Percentiles rank a stretch among this genome's conserved stretches.
phyloP scores from a whole-genome alignment of 2,329 filamentous ascomycete species.

The Colletotrichum plurivorum region DNA sequence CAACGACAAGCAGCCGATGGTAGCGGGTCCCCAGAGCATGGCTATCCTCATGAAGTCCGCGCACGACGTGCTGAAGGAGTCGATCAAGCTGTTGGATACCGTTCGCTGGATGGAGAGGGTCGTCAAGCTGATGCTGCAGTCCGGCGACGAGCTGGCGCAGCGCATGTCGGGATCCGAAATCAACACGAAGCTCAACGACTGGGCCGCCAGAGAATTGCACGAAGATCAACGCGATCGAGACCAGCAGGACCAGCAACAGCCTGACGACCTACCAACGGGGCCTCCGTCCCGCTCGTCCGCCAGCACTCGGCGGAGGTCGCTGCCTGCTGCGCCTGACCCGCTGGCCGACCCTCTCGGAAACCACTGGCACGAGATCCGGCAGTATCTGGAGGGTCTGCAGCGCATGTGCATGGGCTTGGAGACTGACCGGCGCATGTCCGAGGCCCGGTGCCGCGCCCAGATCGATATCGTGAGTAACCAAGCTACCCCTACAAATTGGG shows the following conservation, averaged over 20 bases:
- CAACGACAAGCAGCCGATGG: constrained; percentile 24
- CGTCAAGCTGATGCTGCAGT: constrained; percentile 58
- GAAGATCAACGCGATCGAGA: constrained; percentile 18
- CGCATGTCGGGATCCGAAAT: constrained; percentile 42
- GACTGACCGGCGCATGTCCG: constrained; percentile 61
- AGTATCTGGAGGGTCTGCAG: constrained; percentile 61
- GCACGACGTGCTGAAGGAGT: constrained; percentile 60
- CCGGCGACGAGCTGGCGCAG: constrained; percentile 59
- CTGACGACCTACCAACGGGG: constrained; percentile 34
- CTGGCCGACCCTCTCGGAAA: constrained; percentile 45
- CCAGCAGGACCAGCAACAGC: constrained; percentile 33
- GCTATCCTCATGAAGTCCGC: constrained; percentile 63
- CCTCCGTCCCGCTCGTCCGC: constrained; percentile 30
- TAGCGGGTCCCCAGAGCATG: constrained; percentile 56
- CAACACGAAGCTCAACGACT: constrained; percentile 37
- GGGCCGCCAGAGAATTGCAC: neutral
- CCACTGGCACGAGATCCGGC: constrained; percentile 63
- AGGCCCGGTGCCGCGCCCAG: constrained; percentile 61
- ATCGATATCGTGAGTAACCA: constrained; percentile 58
- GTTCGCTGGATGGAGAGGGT: constrained; percentile 63
- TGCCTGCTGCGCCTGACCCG: constrained; percentile 24
- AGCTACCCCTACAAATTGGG: too few species aligned
- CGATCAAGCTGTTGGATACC: constrained; percentile 61
- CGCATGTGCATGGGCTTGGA: constrained; percentile 60
- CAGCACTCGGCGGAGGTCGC: constrained; percentile 27